Evolutionary conservation across 2,329 filamentous ascomycete species (phyloP), one percentile per base, ranked within the genome.

Genomic region (Fusarium buharicum): DNA sequence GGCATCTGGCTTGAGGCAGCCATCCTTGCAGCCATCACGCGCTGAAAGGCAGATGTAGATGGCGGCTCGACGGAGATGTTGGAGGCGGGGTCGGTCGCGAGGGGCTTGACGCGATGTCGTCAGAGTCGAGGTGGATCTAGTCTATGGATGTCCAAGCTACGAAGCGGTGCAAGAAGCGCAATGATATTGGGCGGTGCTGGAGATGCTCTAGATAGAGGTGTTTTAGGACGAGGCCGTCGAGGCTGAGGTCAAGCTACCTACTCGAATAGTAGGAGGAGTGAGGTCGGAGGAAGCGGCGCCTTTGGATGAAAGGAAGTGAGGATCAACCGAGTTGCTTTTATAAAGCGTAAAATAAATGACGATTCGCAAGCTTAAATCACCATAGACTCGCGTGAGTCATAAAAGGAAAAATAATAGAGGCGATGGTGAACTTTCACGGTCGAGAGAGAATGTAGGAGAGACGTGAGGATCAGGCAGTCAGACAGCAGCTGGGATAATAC

Each of bases 1-100:
- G 84, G 84, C 84, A 87, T 86, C 68, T 76, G 76, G 45, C 69
- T 74, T 50, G 73, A 52, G 50, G 67, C 64, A 65, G 70, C 73
- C 71, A 74, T 77, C 59, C 71, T 75, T 44, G 75, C 60, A 40
- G 74, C 68, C 76, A 78, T 77, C 36, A 38, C 68, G 60, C 51
- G 61, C 60, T 61, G 46, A 30, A 44, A 51, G 52, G 46, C 47
- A 57, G 62, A 58, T 53, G 51, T 47, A 30, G 37, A 52, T 41
- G 58, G 52, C 54, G 59, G 47, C 46, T 66, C 53, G 69, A 37
- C 45, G 60, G 59, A 58, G 51, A 48, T 53, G 55, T 50, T 57
- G 46, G 62, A 68, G 66, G 69, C 57, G 69, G 67, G 69, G 69
- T 67, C 56, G 44, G 50, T 48, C 60, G 62, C 67, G 69, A 69